Conservation (phyloP, 495 filamentous ascomycete species). For the Penicillium goetzii region DNA sequence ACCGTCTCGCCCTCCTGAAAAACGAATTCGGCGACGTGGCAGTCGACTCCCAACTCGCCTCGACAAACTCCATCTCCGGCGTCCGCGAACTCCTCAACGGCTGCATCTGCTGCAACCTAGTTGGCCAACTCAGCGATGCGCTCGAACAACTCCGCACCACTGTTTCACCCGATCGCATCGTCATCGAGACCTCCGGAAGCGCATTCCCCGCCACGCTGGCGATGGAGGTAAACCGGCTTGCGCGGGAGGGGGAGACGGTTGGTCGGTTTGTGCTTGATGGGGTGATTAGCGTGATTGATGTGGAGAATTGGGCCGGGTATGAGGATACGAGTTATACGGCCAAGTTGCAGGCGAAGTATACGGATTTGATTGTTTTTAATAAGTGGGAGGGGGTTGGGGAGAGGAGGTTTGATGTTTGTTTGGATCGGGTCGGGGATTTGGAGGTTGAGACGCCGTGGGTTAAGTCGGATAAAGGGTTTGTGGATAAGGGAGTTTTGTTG, state of each 20-base stretch:
- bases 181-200: constrained; percentile 88
- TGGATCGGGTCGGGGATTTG: constrained; percentile 85
- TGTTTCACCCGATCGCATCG: constrained; percentile 75
- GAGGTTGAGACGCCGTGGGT: constrained; percentile 80
- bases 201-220: constrained; percentile 89
- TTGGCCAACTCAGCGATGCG: constrained; percentile 83
- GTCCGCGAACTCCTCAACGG: constrained; percentile 91
- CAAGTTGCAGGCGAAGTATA: constrained; percentile 84
- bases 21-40: constrained; percentile 97
- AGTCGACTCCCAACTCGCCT: constrained; percentile 87
- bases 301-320: constrained; percentile 97
- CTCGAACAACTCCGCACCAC: constrained; percentile 68
- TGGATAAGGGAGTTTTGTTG: constrained; percentile 76
- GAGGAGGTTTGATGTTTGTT: constrained; percentile 73
- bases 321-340: constrained; percentile 88
- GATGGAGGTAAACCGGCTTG: constrained; percentile 89
- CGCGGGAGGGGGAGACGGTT: constrained; percentile 36
- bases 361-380: constrained; percentile 91
- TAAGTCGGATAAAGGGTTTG: constrained; percentile 75
- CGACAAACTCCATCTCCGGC: constrained; percentile 78
- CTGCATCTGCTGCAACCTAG: constrained; percentile 98
- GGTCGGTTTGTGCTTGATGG: constrained; percentile 75
- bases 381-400: constrained; percentile 86
- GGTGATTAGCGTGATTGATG: constrained; percentile 89
- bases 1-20: constrained; percentile 92